Evolutionary conservation across 345 rosid species (phyloP).

Genomic region (Lepidium africanum): DNA sequence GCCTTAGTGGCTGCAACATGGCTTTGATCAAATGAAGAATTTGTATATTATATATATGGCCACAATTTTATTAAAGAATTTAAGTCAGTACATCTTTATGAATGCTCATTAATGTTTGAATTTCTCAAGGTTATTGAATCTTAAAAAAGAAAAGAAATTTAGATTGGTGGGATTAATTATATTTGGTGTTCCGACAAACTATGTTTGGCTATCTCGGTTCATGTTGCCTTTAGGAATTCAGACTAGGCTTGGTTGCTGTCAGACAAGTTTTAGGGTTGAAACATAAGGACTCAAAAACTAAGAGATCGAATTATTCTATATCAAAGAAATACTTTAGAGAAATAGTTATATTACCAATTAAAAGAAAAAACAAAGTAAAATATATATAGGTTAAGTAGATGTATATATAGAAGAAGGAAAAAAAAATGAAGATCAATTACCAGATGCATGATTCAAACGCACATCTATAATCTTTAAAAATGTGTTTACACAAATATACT

Average conservation of each 20-base stretch:
- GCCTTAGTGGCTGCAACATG: background rate
- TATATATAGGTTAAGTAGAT: background rate
- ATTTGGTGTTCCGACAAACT: background rate
- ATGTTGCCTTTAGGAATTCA: background rate
- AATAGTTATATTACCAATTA: background rate
- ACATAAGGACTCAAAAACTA: background rate
- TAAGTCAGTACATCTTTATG: background rate
- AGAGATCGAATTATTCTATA: background rate
- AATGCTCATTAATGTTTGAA: background rate
- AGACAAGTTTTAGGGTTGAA: background rate
- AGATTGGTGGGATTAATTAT: background rate
- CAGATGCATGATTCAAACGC: background rate
- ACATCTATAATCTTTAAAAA: background rate
- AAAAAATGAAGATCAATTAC: background rate
- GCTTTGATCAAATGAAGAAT: background rate
- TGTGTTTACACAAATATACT: background rate
- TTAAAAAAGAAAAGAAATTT: too few relatives aligned
- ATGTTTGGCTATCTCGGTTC: background rate
- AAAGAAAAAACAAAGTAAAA: too few relatives aligned
- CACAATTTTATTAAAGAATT: background rate
- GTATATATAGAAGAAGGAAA: background rate
- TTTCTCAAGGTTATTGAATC: background rate
- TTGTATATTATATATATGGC: background rate
- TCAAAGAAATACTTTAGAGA: background rate
- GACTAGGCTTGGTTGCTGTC: background rate